Percentiles rank a stretch among this genome's conserved stretches.
These are phyloP conservation scores for Achlya hypogyna DNA, from an alignment of 352 stramenopile genomes.

Conservation along the genomic window DNA sequence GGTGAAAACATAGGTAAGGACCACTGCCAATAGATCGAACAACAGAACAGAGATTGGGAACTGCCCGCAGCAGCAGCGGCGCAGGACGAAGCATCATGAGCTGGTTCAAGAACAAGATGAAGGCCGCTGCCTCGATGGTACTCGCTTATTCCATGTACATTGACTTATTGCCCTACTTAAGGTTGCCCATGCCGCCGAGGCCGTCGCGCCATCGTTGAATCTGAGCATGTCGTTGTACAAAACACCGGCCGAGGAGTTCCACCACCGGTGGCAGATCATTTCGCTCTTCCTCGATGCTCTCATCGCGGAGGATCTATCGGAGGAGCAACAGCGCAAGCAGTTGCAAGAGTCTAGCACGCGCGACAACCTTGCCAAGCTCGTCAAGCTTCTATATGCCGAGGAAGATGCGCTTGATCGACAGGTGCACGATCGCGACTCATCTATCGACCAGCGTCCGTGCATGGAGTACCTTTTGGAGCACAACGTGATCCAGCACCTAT, in stretches of 20 bases:
- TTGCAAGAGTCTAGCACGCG: constrained; percentile 71
- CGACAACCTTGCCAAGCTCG: constrained; percentile 76
- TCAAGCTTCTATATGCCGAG: constrained; percentile 79
- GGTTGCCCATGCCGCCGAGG: constrained; percentile 66
- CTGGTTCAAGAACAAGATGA: constrained; percentile 72
- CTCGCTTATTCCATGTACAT: constrained; percentile 27
- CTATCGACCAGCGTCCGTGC: constrained; percentile 19
- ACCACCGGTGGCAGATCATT: constrained; percentile 73
- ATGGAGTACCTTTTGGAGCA: constrained; percentile 78
- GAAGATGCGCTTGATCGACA: constrained; percentile 64
- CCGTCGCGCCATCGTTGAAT: constrained; percentile 48
- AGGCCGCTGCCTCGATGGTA: constrained; percentile 59
- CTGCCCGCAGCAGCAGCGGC: background rate
- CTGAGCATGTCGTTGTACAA: constrained; percentile 44
- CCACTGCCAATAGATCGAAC: background rate
- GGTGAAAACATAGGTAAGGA: background rate
- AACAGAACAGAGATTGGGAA: background rate
- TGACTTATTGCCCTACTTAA: background rate
- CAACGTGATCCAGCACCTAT: constrained; percentile 75
- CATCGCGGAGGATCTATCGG: constrained; percentile 49
- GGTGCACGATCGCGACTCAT: constrained; percentile 42
- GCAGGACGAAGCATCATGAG: constrained; percentile 28
- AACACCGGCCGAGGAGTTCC: constrained; percentile 74
- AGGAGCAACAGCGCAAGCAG: constrained; percentile 58
- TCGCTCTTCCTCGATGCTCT: constrained; percentile 69